These are phyloP conservation scores for Scutellaria galericulata DNA, from an alignment of 257 asterid species.

Conservation along the genomic window DNA sequence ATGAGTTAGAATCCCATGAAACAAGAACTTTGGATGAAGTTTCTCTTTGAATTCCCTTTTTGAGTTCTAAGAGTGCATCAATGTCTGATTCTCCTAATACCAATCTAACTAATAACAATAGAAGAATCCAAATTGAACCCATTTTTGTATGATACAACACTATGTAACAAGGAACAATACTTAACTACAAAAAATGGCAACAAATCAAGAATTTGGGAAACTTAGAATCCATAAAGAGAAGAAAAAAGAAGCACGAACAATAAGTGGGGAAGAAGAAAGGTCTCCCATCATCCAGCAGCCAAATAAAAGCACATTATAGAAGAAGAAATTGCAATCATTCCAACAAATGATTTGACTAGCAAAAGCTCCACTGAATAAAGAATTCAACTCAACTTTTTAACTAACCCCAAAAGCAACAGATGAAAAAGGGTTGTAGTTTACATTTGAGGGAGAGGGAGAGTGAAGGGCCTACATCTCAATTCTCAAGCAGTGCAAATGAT, in stretches of 20 bases:
- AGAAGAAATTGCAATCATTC: conserved; percentile 42
- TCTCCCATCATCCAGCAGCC: conserved; percentile 24
- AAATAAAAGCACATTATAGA: conserved; percentile 36
- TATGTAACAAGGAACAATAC: not conserved
- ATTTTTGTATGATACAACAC: conserved; percentile 37
- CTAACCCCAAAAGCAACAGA: conserved; percentile 40
- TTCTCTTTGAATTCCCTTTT: conserved; percentile 65
- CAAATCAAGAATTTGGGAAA: conserved; percentile 19
- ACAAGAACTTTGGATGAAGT: conserved; percentile 55
- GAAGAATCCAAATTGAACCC: conserved; percentile 51
- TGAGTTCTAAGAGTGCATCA: conserved; percentile 64
- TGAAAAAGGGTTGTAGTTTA: not conserved
- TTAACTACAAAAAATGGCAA: conserved; percentile 19
- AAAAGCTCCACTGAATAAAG: conserved; percentile 6
- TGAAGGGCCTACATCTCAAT: conserved; percentile 39
- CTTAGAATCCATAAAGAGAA: conserved; percentile 15
- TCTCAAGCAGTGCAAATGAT: conserved; percentile 37
- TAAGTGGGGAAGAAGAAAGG: conserved; percentile 30
- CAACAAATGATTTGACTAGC: conserved; percentile 39
- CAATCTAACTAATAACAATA: conserved; percentile 49
- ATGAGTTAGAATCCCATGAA: conserved; percentile 84
- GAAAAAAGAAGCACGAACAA: not conserved
- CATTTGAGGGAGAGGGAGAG: conserved; percentile 35
- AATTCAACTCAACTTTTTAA: conserved; percentile 34
- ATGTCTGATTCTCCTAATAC: conserved; percentile 57